These are phyloP conservation scores for Lithohypha guttulata DNA, from an alignment of 2,329 filamentous ascomycete species.

Conservation along the genomic window DNA sequence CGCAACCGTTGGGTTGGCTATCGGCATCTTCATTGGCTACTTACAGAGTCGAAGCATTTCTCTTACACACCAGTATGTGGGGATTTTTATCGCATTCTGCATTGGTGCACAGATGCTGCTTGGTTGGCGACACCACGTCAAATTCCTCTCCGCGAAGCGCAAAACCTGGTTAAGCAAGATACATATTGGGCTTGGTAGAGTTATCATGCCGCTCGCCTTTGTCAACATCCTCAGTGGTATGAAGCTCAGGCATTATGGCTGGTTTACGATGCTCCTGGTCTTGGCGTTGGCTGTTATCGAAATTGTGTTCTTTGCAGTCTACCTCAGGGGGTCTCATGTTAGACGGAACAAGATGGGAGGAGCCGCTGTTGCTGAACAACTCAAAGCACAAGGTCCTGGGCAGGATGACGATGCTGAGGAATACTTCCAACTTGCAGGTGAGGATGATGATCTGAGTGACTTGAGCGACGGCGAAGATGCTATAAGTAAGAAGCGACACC, in stretches of 20 bases:
- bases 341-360: constrained; percentile 3
- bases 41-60: constrained; percentile 33
- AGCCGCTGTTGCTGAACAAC: constrained; percentile 9
- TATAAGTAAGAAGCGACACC: constrained; percentile 12
- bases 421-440: constrained; percentile 22
- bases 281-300: constrained; percentile 16
- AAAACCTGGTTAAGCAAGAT: constrained; percentile 19
- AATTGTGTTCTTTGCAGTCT: constrained; percentile 12
- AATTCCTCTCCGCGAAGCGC: constrained; percentile 22
- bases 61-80: constrained; percentile 39
- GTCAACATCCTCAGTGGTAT: constrained; percentile 19
- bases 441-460: constrained; percentile 13
- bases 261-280: constrained; percentile 16
- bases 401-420: constrained; percentile 19
- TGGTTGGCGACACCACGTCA: constrained; percentile 31
- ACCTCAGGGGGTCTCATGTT: constrained; percentile 10
- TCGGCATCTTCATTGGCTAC: constrained; percentile 33
- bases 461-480: constrained; percentile 13
- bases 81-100: constrained; percentile 30
- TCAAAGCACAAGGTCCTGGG: constrained; percentile 5
- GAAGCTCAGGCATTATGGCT: constrained; percentile 20
- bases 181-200: constrained; percentile 24
- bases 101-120: constrained; percentile 29
- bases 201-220: constrained; percentile 23
- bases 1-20: constrained; percentile 28